Conservation (phyloP, 116 monocot genomes). For the Zostera marina region DNA sequence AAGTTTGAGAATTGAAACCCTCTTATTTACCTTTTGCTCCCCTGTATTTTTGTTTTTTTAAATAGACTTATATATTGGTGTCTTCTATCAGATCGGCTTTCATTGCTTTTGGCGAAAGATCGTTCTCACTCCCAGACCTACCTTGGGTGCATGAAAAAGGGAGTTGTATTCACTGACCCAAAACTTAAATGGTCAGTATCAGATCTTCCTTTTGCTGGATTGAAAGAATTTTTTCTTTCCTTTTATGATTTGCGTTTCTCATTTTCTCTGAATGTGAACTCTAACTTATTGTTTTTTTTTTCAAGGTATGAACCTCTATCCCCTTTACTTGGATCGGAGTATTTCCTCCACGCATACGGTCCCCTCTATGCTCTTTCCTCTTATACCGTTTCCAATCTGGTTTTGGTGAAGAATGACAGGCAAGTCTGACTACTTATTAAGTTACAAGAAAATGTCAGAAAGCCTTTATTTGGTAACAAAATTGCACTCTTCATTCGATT, state of each 20-base stretch:
- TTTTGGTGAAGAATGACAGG: slow-evolving; percentile 69
- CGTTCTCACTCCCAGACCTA: slow-evolving; percentile 62
- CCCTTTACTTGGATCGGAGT: slow-evolving; percentile 72
- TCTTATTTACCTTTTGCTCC: neutral
- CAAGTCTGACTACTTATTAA: slow-evolving; percentile 9
- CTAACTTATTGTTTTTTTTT: neutral
- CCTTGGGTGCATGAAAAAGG: slow-evolving; percentile 99
- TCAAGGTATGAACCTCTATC: slow-evolving; percentile 84
- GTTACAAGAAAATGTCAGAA: neutral
- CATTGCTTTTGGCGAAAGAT: slow-evolving; percentile 72
- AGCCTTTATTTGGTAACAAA: slow-evolving; percentile 4
- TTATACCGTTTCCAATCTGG: slow-evolving; percentile 73
- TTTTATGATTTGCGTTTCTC: neutral
- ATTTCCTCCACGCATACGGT: slow-evolving; percentile 96
- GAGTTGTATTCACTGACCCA: slow-evolving; percentile 80
- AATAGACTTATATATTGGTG: neutral
- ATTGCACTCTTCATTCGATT: neutral
- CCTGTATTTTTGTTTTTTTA: neutral
- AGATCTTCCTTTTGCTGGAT: neutral
- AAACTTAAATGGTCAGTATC: slow-evolving; percentile 69
- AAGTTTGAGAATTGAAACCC: slow-evolving; percentile 2
- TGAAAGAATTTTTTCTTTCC: neutral
- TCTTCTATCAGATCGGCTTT: slow-evolving; percentile 56
- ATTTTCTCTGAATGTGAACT: neutral
- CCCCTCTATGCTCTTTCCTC: slow-evolving; percentile 97